phyloP scores from a whole-genome alignment of 495 filamentous ascomycete genomes.

The Hyaloscypha hepaticicola region DNA sequence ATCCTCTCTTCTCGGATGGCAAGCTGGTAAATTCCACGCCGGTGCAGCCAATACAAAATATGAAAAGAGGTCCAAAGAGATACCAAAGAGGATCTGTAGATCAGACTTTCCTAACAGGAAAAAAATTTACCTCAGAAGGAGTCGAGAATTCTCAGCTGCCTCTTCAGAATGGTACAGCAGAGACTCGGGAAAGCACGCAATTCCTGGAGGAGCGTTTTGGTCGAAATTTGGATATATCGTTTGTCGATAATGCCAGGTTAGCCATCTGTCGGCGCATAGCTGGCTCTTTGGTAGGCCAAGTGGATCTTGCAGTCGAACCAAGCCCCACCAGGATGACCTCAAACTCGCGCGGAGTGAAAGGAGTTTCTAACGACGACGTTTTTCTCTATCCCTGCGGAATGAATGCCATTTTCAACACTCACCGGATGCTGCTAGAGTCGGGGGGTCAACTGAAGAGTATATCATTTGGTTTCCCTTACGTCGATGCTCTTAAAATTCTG shows the following conservation, averaged over 20 bases:
- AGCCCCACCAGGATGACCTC: conserved; percentile 37
- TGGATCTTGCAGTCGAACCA: conserved; percentile 52
- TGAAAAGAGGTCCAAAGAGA: conserved; percentile 64
- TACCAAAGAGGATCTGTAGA: conserved; percentile 67
- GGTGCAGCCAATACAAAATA: no score
- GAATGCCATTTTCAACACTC: conserved; percentile 89
- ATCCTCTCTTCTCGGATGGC: conserved; percentile 52
- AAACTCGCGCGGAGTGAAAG: conserved; percentile 54
- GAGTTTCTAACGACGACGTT: conserved; percentile 86
- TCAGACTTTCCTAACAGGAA: neutral
- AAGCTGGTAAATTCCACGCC: no score
- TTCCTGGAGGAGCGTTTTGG: conserved; percentile 97
- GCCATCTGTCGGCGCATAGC: conserved; percentile 87
- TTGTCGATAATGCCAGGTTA: conserved; percentile 77
- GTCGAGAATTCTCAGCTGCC: conserved; percentile 14
- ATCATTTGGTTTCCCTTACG: conserved; percentile 86
- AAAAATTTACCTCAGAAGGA: neutral
- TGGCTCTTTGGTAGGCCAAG: conserved; percentile 73
- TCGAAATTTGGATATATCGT: conserved; percentile 76
- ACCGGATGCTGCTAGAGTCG: conserved; percentile 65
- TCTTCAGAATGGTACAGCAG: no score
- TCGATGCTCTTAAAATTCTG: conserved; percentile 92
- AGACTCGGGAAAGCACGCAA: conserved; percentile 55
- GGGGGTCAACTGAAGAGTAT: conserved; percentile 64
- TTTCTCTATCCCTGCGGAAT: conserved; percentile 88